Evolutionary conservation across 2,329 filamentous ascomycete genomes (phyloP).

Genomic region (Rhexocercosporidium sp.): DNA sequence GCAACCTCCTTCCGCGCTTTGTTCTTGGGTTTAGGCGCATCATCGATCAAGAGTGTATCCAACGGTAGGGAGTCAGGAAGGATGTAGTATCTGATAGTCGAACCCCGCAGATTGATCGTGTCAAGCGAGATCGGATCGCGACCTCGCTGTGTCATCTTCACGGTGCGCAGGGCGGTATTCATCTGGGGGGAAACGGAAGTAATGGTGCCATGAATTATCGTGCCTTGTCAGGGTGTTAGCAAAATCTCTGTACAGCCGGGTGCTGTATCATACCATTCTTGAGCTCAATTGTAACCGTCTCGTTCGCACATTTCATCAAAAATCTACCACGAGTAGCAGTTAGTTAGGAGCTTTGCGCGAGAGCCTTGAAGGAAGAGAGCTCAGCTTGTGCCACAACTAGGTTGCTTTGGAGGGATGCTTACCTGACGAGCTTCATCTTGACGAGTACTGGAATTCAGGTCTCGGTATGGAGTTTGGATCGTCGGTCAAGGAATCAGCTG

Average conservation of each 20-base stretch:
- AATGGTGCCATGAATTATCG: constrained; percentile 95
- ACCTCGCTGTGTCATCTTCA: constrained; percentile 93
- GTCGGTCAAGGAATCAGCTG: background rate
- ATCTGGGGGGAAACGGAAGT: constrained; percentile 96
- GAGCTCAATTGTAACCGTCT: constrained; percentile 97
- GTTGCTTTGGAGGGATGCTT: constrained; percentile 48
- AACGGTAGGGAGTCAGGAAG: constrained; percentile 94
- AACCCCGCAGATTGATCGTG: constrained; percentile 95
- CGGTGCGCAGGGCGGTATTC: constrained; percentile 94
- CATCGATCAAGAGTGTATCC: constrained; percentile 94
- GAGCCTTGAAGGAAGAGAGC: constrained; percentile 50
- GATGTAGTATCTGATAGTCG: constrained; percentile 95
- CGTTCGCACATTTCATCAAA: constrained; percentile 98
- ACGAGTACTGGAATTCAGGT: background rate
- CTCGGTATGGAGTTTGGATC: background rate
- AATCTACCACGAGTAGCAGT: constrained; percentile 65
- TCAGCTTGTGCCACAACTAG: constrained; percentile 49
- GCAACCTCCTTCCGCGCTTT: constrained; percentile 93
- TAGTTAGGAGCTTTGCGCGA: constrained; percentile 44
- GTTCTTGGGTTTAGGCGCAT: constrained; percentile 98
- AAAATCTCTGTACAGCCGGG: background rate
- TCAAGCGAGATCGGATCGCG: constrained; percentile 89
- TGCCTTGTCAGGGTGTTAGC: constrained; percentile 61
- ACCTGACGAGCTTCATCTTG: constrained; percentile 98
- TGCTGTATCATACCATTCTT: constrained; percentile 78